phyloP scores from a whole-genome alignment of 2,329 filamentous ascomycete species.

The Fusarium sp. region DNA sequence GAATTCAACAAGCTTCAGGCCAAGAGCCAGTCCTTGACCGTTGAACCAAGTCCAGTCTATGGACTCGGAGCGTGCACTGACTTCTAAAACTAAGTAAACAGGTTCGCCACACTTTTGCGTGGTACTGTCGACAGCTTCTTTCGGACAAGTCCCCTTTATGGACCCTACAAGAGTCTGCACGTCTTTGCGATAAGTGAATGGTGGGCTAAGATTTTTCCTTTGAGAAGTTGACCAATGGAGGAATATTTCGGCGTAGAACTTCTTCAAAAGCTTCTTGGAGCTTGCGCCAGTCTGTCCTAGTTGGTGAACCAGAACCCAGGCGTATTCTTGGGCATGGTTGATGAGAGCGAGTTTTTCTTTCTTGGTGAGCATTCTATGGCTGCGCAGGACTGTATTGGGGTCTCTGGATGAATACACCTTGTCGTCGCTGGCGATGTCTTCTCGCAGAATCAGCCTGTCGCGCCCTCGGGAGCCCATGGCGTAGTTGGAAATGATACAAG shows the following conservation, averaged over 20 bases:
- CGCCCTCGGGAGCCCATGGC: neutral
- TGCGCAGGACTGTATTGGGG: neutral
- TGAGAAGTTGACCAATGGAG: neutral
- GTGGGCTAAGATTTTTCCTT: neutral
- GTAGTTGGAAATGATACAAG: neutral
- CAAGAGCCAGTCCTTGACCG: neutral
- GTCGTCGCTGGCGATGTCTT: neutral
- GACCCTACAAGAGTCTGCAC: neutral
- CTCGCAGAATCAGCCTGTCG: neutral
- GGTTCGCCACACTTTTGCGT: neutral
- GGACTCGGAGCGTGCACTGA: neutral
- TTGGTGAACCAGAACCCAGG: neutral
- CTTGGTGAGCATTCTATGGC: neutral
- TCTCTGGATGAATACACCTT: neutral
- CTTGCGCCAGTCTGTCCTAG: neutral
- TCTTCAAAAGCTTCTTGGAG: neutral
- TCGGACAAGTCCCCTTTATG: neutral
- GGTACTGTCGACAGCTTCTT: neutral
- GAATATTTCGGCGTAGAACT: neutral
- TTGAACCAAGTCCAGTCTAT: neutral
- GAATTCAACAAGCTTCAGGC: neutral
- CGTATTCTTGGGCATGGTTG: neutral
- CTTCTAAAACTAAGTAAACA: neutral
- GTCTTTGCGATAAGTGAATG: neutral
- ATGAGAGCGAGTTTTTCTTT: neutral